phyloP scores from a whole-genome alignment of 192 early-diverging fungal genomes.

The Piromyces finnis region DNA sequence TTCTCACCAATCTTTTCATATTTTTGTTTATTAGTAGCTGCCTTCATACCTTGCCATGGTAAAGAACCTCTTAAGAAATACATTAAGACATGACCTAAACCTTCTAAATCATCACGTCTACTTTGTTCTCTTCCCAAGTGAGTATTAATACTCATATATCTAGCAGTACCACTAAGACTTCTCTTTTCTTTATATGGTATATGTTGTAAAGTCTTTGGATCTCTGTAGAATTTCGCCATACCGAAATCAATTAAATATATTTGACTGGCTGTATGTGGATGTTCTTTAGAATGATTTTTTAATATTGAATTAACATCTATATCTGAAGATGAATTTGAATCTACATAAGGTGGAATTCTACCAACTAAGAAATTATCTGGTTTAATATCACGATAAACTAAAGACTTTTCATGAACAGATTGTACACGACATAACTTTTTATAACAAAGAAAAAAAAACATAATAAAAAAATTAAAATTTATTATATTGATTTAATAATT shows the following conservation, averaged over 20 bases:
- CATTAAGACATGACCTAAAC: constrained; percentile 95
- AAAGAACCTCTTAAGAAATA: constrained; percentile 88
- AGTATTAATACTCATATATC: constrained; percentile 98
- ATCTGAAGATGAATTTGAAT: neutral
- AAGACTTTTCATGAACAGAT: constrained; percentile 81
- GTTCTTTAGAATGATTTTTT: constrained; percentile 29
- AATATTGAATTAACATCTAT: constrained; percentile 24
- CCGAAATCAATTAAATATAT: constrained; percentile 95
- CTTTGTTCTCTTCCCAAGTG: constrained; percentile 96
- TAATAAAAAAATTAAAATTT: too few relatives aligned
- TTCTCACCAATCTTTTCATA: constrained; percentile 99
- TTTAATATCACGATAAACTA: constrained; percentile 97
- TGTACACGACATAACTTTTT: constrained; percentile 44
- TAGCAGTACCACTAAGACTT: constrained; percentile 82
- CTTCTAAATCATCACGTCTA: constrained; percentile 89
- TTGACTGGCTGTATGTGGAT: constrained; percentile 29
- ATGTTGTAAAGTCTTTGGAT: constrained; percentile 89
- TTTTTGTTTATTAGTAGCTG: constrained; percentile 96
- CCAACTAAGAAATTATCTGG: constrained; percentile 97
- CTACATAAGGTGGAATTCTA: constrained; percentile 19
- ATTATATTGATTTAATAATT: too few relatives aligned
- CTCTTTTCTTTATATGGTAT: constrained; percentile 96
- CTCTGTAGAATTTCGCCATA: constrained; percentile 95
- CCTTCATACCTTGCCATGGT: constrained; percentile 97
- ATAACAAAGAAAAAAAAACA: too few relatives aligned